These are phyloP conservation scores for Phytophthora capsici DNA, from an alignment of 352 stramenopile species.

Conservation along the genomic window DNA sequence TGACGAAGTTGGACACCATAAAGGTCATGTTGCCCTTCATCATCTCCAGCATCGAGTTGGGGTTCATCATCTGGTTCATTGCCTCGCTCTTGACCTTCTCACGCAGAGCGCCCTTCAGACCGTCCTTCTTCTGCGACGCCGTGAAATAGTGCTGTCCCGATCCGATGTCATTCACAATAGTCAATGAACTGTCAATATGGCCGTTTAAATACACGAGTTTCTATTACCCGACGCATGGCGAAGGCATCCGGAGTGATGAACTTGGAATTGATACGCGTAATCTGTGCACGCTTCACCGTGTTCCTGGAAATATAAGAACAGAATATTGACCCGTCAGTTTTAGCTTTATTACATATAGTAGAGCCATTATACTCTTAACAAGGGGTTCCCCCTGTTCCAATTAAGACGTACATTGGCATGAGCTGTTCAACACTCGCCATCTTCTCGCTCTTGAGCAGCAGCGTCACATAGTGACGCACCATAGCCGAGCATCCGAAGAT, in stretches of 20 bases:
- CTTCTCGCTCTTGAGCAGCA: slow-evolving; percentile 87
- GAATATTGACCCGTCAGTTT: not conserved
- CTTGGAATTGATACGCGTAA: slow-evolving; percentile 90
- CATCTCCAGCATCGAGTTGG: slow-evolving; percentile 97
- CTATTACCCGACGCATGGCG: slow-evolving; percentile 83
- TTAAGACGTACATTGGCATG: slow-evolving; percentile 64
- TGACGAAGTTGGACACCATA: slow-evolving; percentile 99
- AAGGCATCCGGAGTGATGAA: slow-evolving; percentile 88
- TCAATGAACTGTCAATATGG: too few species aligned
- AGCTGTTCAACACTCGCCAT: slow-evolving; percentile 79
- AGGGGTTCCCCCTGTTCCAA: not conserved
- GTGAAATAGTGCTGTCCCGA: slow-evolving; percentile 83
- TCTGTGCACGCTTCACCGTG: slow-evolving; percentile 82
- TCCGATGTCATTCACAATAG: not conserved
- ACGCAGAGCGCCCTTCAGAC: slow-evolving; percentile 81
- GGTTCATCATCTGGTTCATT: slow-evolving; percentile 96
- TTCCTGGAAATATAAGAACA: slow-evolving; percentile 57
- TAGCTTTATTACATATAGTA: not conserved
- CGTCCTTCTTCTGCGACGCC: slow-evolving; percentile 89
- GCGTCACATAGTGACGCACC: slow-evolving; percentile 87
- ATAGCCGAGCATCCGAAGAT: slow-evolving; percentile 92
- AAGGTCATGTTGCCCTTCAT: slow-evolving; percentile 99
- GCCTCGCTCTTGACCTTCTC: slow-evolving; percentile 91
- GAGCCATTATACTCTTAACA: not conserved
- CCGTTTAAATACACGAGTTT: not conserved